Evolutionary conservation across 2,329 filamentous ascomycete genomes (phyloP).

Genomic region (Penicillium sp.): DNA sequence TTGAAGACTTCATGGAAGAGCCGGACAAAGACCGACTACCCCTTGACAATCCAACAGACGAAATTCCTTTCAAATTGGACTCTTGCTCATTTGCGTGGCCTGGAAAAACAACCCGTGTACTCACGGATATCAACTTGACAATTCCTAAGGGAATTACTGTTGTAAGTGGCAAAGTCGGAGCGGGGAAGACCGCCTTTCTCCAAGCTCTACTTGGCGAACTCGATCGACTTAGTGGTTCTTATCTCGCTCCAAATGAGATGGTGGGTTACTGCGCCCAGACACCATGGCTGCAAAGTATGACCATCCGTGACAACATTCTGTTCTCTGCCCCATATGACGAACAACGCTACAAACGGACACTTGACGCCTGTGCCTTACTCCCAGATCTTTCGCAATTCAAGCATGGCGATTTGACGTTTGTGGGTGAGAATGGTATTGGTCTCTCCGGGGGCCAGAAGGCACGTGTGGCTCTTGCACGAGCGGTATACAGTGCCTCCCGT

Average conservation of each 20-base stretch:
- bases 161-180: constrained; percentile 62
- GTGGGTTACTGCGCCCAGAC: constrained; percentile 65
- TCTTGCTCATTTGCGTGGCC: constrained; percentile 78
- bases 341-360: constrained; percentile 64
- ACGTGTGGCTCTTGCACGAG: constrained; percentile 59
- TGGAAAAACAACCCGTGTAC: constrained; percentile 57
- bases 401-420: constrained; percentile 61
- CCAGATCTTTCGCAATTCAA: constrained; percentile 63
- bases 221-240: constrained; percentile 52
- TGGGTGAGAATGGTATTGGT: constrained; percentile 62
- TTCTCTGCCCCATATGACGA: constrained; percentile 68
- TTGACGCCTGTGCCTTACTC: constrained; percentile 62
- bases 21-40: constrained; percentile 73
- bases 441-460: constrained; percentile 62
- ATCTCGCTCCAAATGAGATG: constrained; percentile 54
- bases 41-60: constrained; percentile 26
- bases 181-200: constrained; percentile 62
- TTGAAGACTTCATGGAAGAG: constrained; percentile 83
- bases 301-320: constrained; percentile 65
- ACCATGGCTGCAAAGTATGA: constrained; percentile 69
- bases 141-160: constrained; percentile 60
- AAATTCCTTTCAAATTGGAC: constrained; percentile 45
- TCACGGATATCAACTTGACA: constrained; percentile 53
- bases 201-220: constrained; percentile 61
- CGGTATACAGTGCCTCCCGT: constrained; percentile 57